A percentile compares a stretch with the other conserved stretches of the same genome.
Evolutionary conservation across 148 eudicot species (phyloP).

Genomic region (Beta vulgaris): DNA sequence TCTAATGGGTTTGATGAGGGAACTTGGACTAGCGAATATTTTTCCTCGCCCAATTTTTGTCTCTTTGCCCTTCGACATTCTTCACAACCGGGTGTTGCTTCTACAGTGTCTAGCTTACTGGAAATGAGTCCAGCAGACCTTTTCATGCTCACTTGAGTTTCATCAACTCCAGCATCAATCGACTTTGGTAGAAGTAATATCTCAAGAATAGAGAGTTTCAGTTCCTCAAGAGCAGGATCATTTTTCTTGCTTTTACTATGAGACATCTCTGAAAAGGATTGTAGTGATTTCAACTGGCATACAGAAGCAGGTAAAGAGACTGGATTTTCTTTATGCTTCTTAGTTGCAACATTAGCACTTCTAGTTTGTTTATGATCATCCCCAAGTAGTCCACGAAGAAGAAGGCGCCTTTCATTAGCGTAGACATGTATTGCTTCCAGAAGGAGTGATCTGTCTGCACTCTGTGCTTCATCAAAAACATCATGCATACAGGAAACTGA

Average conservation of each 20-base stretch:
- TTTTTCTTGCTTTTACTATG: slow-evolving; percentile 33
- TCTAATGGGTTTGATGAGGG: slow-evolving; percentile 43
- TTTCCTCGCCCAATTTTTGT: slow-evolving; percentile 69
- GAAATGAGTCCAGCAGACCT: slow-evolving; percentile 41
- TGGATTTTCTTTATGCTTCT: slow-evolving; percentile 36
- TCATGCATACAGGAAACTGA: slow-evolving; percentile 60
- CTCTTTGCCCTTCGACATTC: slow-evolving; percentile 83
- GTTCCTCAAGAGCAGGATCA: slow-evolving; percentile 42
- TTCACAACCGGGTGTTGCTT: slow-evolving; percentile 89
- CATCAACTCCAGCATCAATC: slow-evolving; percentile 43
- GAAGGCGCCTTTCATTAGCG: slow-evolving; percentile 79
- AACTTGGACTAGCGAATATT: slow-evolving; percentile 45
- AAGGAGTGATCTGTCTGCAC: slow-evolving; percentile 36
- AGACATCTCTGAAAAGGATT: slow-evolving; percentile 27
- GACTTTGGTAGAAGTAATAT: slow-evolving; percentile 65
- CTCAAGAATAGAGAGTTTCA: slow-evolving; percentile 60
- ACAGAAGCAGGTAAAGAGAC: slow-evolving; percentile 34
- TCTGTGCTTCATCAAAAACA: slow-evolving; percentile 59
- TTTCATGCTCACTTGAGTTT: slow-evolving; percentile 54
- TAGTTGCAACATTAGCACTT: slow-evolving; percentile 26
- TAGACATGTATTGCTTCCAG: slow-evolving; percentile 63
- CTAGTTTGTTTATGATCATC: slow-evolving; percentile 35
- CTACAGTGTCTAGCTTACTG: slow-evolving; percentile 39
- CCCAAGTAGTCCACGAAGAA: slow-evolving; percentile 54
- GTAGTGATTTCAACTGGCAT: slow-evolving; percentile 35